Percentiles rank a stretch among this genome's conserved stretches.
These are phyloP conservation scores for Arctostaphylos glauca DNA, from an alignment of 148 eudicot species.

Conservation along the genomic window DNA sequence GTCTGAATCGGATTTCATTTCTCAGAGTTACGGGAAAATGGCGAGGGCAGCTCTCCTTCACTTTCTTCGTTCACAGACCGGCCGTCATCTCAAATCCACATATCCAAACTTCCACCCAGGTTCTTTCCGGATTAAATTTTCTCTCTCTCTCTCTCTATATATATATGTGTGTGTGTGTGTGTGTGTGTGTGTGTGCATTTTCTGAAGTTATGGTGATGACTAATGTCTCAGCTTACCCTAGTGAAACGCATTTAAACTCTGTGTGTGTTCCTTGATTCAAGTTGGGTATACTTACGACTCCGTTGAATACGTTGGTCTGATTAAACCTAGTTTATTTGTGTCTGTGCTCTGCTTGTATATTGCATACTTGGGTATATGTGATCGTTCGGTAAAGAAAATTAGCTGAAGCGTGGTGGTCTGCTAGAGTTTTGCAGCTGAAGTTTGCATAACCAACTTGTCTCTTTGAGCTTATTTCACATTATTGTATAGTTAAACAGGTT, in stretches of 20 bases:
- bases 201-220: background rate
- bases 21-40: slow-evolving; percentile 26
- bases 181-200: background rate
- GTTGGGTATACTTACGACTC: background rate
- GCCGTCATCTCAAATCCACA: slow-evolving; percentile 30
- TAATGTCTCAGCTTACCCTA: background rate
- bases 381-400: background rate
- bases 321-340: background rate
- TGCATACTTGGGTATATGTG: background rate
- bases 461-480: background rate
- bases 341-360: background rate
- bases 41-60: slow-evolving; percentile 40
- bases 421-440: background rate
- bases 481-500: background rate
- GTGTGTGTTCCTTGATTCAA: background rate
- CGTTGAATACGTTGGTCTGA: background rate
- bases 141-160: background rate
- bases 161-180: background rate
- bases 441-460: background rate
- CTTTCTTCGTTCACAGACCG: slow-evolving; percentile 42
- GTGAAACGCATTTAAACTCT: background rate
- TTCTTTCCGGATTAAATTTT: background rate
- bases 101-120: slow-evolving; percentile 26
- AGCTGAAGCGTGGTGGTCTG: background rate
- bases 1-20: background rate